A percentile compares a stretch with the other conserved stretches of the same genome.
Conservation (phyloP, 371 early-diverging fungal species). For the Mortierella polycephala region DNA sequence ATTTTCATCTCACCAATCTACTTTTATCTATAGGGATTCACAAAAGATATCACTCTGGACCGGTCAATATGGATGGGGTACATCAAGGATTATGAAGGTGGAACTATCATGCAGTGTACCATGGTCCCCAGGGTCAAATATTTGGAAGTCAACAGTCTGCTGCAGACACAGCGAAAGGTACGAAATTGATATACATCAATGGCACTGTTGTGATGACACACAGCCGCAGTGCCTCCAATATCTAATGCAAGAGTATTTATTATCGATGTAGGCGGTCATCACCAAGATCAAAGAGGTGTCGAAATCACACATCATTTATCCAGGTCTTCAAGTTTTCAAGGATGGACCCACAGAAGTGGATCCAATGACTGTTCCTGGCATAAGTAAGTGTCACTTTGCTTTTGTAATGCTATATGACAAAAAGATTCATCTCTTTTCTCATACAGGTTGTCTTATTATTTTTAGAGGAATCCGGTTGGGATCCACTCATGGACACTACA, state of each 20-base stretch:
- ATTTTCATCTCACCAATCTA: neutral
- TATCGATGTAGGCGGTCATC: conserved; percentile 72
- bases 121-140: conserved; percentile 71
- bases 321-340: conserved; percentile 79
- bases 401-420: too few species aligned
- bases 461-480: conserved; percentile 92
- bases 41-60: conserved; percentile 94
- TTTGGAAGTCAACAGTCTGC: conserved; percentile 63
- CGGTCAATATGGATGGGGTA: conserved; percentile 96
- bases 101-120: conserved; percentile 96
- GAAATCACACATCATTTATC: conserved; percentile 80
- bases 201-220: too few species aligned
- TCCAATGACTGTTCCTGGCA: conserved; percentile 76
- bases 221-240: too few species aligned
- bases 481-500: conserved; percentile 82
- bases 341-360: conserved; percentile 61
- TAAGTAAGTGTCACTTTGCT: conserved; percentile 60
- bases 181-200: neutral
- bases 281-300: conserved; percentile 83
- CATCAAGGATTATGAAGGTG: conserved; percentile 99
- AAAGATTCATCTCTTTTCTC: too few species aligned
- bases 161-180: conserved; percentile 74
- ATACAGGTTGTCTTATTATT: neutral
- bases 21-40: conserved; percentile 86
- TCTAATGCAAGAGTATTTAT: neutral